Evolutionary conservation across 2,329 filamentous ascomycete genomes (phyloP), one percentile per base, ranked within the genome.

Genomic region (Fusarium pseudoanthophilum): DNA sequence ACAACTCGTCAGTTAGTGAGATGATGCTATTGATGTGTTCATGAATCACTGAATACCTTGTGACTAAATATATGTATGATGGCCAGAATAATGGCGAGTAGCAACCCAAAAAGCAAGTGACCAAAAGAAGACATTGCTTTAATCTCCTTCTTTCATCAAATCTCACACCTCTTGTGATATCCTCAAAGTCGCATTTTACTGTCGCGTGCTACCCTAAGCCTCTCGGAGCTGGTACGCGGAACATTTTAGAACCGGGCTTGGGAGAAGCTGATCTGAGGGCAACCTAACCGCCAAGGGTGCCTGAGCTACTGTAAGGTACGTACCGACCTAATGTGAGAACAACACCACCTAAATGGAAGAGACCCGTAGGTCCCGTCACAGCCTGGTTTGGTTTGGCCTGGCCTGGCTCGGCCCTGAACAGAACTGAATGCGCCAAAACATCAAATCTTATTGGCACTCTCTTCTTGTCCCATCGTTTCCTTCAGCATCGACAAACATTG

Each of bases 241-340:
- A 65, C 26, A 65, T 55, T 45, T 37, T 45, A 36, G 59, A 24
- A 39, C 45, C n/a, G 16, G 8, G 32, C 16, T 7, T 32, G 32
- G 9, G 30, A 32, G 15, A 49, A 26, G 13, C 28, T 51, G 26
- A 43, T 42, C 52, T 60, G 53, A 39, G 45, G 52, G 39, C 52
- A 37, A 36, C 40, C 34, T 40, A 37, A 36, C 59, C 24, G 24
- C 43, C 59, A 53, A n/a, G 49, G 30, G 64, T 69, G 24, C 67
- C 67, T 64, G 67, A 65, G 36, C 65, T 69, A 70, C 67, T 70
- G 66, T 65, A 65, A 69, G 67, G 67, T 69, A 69, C 71, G 67
- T 73, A 74, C 71, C 71, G 39, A 59, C 51, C 46, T 30, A 71
- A 55, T 49, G 37, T 43, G 43, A 74, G 67, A 74, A 74, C 71